Evolutionary conservation across 176 grass and related monocot genomes (phyloP), one percentile per base, ranked within the genome.

Genomic region (Secale cereale): DNA sequence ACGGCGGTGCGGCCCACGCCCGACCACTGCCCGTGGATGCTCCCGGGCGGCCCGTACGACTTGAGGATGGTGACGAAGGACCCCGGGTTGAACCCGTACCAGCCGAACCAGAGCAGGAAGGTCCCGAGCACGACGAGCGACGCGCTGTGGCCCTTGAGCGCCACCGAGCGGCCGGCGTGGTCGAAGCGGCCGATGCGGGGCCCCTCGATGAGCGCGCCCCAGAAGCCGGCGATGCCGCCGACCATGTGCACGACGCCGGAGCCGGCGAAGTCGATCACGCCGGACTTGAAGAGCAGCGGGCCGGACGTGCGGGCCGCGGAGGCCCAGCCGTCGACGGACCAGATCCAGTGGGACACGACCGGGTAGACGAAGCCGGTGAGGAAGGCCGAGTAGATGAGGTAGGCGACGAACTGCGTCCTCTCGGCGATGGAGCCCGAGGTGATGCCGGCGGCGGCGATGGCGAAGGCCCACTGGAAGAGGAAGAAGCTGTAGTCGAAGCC

Each of bases 381-480:
- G 81, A 98, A 98, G 4, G 95, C 89, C 3, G 95, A 98, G 87
- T 98, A 98, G 59, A 98, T 93, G 65, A 98, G 91, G 33, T 98
- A 95, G 17, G 95, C 91, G 2, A 95, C 92, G 85, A 98, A 98
- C 89, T 98, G 92, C 33, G 95, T 98, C 32, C 95, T 27, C 91
- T 98, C 92, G 33, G 95, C 91, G 74, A 98, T 98, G 61, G 95
- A 98, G 0, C 95, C 92, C 3, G 95, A 98, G 29, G 95, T 98
- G 89, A 98, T 98, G 6, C 95, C 92, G n/a, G 95, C 95, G 59
- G 95, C 95, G 13, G 95, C 95, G 64, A 98, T 98, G 83, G 95
- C 95, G 85, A 98, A 98, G 83, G 95, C 95, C 95, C 95, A 98
- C 90, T 98, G 95, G 81, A 87, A 98, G 33, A 98, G 95, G 88